Evolutionary conservation across 768 basidiomycete genomes (phyloP), one percentile per base, ranked within the genome.

Genomic region (Xerocomellus intermedius): DNA sequence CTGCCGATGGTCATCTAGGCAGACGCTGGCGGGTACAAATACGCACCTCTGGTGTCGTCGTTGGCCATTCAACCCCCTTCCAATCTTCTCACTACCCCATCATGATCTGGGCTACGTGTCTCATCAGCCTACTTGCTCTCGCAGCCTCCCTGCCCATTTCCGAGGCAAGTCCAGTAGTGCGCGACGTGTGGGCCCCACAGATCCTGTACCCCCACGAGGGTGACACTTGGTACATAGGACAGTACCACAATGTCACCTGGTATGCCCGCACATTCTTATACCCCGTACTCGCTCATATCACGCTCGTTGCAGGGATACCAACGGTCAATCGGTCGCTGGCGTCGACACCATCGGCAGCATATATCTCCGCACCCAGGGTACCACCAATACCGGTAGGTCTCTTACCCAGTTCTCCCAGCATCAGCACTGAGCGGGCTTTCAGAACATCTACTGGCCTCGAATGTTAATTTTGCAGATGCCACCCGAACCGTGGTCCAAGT

Each of bases 301-400:
- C 14, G 22, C 41, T 26, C 46, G 49, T 19, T 2, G 13, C 50
- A 76, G 76, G 76, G 62, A 76, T 53, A 61, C 46, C 33, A 59
- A 59, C 4, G 44, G 56, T 43, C 48, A 64, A 7, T 72, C 74
- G 10, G 16, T 78, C 57, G 76, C 75, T n/a, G n/a, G n/a, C n/a
- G n/a, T n/a, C 36, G 72, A 75, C 55, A 22, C 51, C 13, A 10
- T 32, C 6, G 72, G 73, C 17, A 33, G 13, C 12, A 61, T 77
- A 35, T 61, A 64, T 49, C 66, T 76, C n/a, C n/a, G n/a, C n/a
- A n/a, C n/a, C n/a, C n/a, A n/a, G n/a, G n/a, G n/a, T n/a, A n/a
- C n/a, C n/a, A n/a, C n/a, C n/a, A n/a, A n/a, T n/a, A n/a, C n/a
- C n/a, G n/a, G 73, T 66, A 42, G 16, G 73, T 69, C 24, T 39